These are phyloP conservation scores for Phytophthora lateralis DNA, from an alignment of 352 stramenopile genomes.

Conservation along the genomic window DNA sequence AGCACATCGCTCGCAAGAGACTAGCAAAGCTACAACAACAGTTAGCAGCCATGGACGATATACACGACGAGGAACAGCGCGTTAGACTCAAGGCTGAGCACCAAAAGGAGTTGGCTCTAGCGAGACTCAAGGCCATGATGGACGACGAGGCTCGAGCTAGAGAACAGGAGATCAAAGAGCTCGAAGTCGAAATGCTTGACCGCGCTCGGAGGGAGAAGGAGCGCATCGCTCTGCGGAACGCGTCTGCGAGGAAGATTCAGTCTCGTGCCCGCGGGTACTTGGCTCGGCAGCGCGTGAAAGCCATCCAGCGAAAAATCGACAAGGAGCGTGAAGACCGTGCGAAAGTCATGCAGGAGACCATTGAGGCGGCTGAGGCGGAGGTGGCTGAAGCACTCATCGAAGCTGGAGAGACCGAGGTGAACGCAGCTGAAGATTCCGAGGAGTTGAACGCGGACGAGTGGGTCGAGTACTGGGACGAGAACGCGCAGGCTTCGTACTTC, in stretches of 20 bases:
- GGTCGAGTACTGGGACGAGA: constrained; percentile 93
- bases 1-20: constrained; percentile 44
- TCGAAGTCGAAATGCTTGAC: constrained; percentile 81
- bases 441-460: constrained; percentile 61
- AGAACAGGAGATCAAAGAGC: constrained; percentile 74
- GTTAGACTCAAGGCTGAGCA: constrained; percentile 59
- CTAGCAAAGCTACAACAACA: constrained; percentile 61
- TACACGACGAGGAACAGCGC: constrained; percentile 67
- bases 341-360: constrained; percentile 56
- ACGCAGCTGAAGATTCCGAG: constrained; percentile 7
- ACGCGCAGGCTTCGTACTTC: constrained; percentile 87
- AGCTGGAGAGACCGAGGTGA: constrained; percentile 16
- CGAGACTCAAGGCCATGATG: constrained; percentile 69
- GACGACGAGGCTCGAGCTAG: constrained; percentile 66
- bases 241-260: constrained; percentile 65
- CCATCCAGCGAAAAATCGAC: constrained; percentile 69
- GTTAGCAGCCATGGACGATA: constrained; percentile 47
- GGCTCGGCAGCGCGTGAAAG: constrained; percentile 54
- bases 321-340: constrained; percentile 64
- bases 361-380: constrained; percentile 66
- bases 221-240: constrained; percentile 51
- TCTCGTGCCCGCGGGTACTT: constrained; percentile 58
- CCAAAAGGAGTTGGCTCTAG: constrained; percentile 71
- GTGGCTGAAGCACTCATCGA: constrained; percentile 47
- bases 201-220: constrained; percentile 71